Conservation (phyloP, 352 stramenopile genomes). For the Phytophthora crassamura region DNA sequence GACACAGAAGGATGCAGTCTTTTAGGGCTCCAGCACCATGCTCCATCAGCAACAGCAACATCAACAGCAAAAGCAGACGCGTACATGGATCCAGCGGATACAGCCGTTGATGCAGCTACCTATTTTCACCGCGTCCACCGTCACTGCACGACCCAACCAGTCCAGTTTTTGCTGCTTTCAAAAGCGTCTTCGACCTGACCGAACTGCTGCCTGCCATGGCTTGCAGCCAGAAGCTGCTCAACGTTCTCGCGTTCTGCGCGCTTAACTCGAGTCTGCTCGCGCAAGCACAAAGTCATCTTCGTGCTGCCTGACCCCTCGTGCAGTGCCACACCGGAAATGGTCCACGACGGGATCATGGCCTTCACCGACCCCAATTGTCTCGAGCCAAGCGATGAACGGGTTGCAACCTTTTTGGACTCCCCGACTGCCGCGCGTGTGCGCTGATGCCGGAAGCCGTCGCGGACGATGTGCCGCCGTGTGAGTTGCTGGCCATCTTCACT, state of each 20-base stretch:
- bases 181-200: background rate
- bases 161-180: background rate
- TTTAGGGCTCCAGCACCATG: no score
- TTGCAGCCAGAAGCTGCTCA: conserved; percentile 4
- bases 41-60: no score
- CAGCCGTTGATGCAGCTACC: no score
- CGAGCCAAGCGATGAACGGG: conserved; percentile 5
- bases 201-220: background rate
- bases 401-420: conserved; percentile 19
- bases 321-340: conserved; percentile 10
- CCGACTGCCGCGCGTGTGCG: conserved; percentile 17
- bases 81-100: no score
- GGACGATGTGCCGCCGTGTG: conserved; percentile 5
- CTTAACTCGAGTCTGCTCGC: conserved; percentile 5
- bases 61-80: no score
- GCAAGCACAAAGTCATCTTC: background rate
- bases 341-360: conserved; percentile 12
- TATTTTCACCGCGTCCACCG: no score
- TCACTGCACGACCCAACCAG: no score
- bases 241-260: conserved; percentile 8
- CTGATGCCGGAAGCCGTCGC: conserved; percentile 2
- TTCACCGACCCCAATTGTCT: conserved; percentile 17
- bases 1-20: no score
- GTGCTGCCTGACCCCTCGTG: conserved; percentile 8
- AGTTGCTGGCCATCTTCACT: conserved; percentile 17